Conservation (phyloP, 2,329 filamentous ascomycete species). For the Ambrosiella xylebori region DNA sequence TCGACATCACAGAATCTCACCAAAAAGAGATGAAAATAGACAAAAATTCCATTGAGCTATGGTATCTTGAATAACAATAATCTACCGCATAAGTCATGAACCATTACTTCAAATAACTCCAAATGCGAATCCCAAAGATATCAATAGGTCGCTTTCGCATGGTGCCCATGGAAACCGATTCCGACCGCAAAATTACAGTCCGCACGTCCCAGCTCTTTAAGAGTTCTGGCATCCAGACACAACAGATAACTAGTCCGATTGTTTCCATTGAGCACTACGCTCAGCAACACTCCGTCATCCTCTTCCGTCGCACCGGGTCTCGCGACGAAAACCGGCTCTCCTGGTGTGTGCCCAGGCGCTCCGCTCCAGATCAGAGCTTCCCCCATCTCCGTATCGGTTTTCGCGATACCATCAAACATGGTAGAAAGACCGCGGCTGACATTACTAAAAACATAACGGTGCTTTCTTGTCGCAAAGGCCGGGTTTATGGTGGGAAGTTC, state of each 20-base stretch:
- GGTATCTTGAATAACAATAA: not conserved
- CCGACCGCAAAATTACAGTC: conserved; percentile 42
- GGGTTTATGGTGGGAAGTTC: conserved; percentile 54
- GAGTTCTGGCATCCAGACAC: conserved; percentile 42
- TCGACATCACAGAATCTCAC: not conserved
- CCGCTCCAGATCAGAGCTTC: conserved; percentile 39
- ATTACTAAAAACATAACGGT: conserved; percentile 45
- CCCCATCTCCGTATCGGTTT: conserved; percentile 42
- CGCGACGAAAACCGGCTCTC: conserved; percentile 51
- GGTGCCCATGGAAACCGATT: conserved; percentile 48
- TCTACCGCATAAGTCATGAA: not conserved
- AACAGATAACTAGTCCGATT: conserved; percentile 45
- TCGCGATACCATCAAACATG: conserved; percentile 44
- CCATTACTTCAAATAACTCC: not conserved
- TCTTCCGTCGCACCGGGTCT: conserved; percentile 28
- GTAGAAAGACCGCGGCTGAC: conserved; percentile 39
- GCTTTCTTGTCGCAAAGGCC: conserved; percentile 28
- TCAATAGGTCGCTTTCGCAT: conserved; percentile 18
- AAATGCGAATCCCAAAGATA: not conserved
- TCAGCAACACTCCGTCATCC: conserved; percentile 46
- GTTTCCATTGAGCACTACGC: conserved; percentile 46
- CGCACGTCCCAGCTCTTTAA: conserved; percentile 47
- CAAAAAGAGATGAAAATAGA: not conserved
- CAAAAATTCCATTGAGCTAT: not conserved
- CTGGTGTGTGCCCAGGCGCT: conserved; percentile 42